Base-by-base conservation (phyloP, 495 filamentous ascomycete species). In the Trichoderma erinaceum region DNA sequence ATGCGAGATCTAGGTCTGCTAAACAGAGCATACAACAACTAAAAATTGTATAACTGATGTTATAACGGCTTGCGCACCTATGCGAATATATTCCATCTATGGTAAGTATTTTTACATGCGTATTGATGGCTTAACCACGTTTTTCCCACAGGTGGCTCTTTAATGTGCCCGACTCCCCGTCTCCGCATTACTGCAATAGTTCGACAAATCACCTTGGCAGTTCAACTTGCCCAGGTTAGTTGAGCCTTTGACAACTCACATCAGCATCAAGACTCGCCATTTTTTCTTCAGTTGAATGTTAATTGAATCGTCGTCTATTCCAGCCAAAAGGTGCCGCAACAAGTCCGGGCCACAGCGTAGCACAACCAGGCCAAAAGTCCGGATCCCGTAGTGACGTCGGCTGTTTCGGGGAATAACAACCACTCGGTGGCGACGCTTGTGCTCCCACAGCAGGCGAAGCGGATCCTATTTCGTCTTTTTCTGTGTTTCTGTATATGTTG, bases 401-500 rank as follows among this genome's bases (percentile, higher is more conserved):
- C 56, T 61, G 56, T 61, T 61, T 61, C 56, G 56, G 56, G 56
- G 56, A 61, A 61, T 61, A 61, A 29, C 27, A 32, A 32, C 56
- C 56, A 61, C 56, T 61, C 56, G n/a, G 25, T 61, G 56, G 56
- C 56, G 56, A 61, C 25, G 11, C 27, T 32, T 61, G 56, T 61
- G 56, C 1, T 32, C 56, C 50, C 56, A 25, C 12, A 23, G 23
- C 56, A 61, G 56, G 56, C 56, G 56, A 61, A 23, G 23, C 56
- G 56, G 56, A 18, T 29, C 64, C 63, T 41, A 21, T 69, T 69
- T 21, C 18, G 48, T 52, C 50, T 48, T 68, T 70, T n/a, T n/a
- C 65, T 35, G 44, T 52, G 52, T 32, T 46, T 66, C 41, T 68
- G 68, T 48, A 68, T 66, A 46, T 73, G 29, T 29, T 29, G 29